Evolutionary conservation across 2,329 filamentous ascomycete species (phyloP), one percentile per base, ranked within the genome.

Genomic region (Phoma sp.): DNA sequence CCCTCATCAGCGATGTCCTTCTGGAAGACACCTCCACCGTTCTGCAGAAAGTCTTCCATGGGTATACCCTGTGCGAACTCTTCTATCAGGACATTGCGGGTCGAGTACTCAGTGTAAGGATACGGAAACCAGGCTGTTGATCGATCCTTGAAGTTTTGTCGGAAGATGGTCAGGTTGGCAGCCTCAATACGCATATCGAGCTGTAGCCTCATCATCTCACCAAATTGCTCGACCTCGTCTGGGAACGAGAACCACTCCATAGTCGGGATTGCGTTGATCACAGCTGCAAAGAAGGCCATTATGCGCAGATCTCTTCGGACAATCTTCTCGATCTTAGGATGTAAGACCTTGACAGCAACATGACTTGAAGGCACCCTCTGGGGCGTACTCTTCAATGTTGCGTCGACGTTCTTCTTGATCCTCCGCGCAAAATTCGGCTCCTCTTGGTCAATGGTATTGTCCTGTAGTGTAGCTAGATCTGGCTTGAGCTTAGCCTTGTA

Each of bases 161-260:
- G 88, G 80, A 99, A 98, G 13, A 88, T 86, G 21, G 88, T 87
- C 3, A 99, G 81, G 68, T 99, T 99, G 33, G 93, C 89, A 1
- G 92, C 89, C 75, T 99, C 95, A 57, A 98, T 98, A 47, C 95
- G 89, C 32, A 99, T 82, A 75, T 99, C 95, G 2, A 99, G 82
- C 73, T 99, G 95, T n/a, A 98, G 81, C 68, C 89, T 89, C 95
- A 99, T 99, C 95, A 99, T 99, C 72, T 96, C 90, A 22, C 93
- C 94, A 70, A 99, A 99, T 69, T 98, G 92, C 13, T 83, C 78
- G 3, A 98, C 95, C 74, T 99, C 95, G 64, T 97, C 94, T 0
- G 95, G 95, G 8, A 99, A 85, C 0, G 94, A 97, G 6, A 99
- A 82, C 95, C 95, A 99, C 76, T 98, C 92, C 71, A 99, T 95